A percentile compares a stretch with the other conserved stretches of the same genome.
Conservation (phyloP, 805 yeast genomes). For the Candida anglica region DNA sequence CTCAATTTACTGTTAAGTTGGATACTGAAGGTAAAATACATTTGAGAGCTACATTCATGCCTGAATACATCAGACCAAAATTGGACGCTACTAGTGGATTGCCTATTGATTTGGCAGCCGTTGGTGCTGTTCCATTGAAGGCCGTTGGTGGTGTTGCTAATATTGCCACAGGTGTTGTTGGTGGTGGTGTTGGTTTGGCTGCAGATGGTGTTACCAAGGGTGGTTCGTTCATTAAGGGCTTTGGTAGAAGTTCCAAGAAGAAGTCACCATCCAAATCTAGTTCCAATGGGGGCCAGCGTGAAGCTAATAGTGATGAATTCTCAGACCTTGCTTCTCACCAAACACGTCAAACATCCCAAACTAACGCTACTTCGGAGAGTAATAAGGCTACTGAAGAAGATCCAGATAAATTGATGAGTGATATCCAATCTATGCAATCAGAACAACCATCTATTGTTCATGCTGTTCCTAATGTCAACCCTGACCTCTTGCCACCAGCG, state of each 20-base stretch:
- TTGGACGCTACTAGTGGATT: conserved; percentile 37
- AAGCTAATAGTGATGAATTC: neutral
- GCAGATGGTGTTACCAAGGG: conserved; percentile 42
- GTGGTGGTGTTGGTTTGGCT: conserved; percentile 31
- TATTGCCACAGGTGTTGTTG: conserved; percentile 28
- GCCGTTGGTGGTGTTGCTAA: conserved; percentile 41
- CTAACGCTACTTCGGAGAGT: neutral
- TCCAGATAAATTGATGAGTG: too few species aligned
- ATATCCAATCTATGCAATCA: conserved; percentile 35
- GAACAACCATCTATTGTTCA: conserved; percentile 14
- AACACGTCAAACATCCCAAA: conserved; percentile 1
- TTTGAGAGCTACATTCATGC: conserved; percentile 51
- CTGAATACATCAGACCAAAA: conserved; percentile 66
- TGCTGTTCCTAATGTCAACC: conserved; percentile 30
- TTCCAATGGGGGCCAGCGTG: neutral
- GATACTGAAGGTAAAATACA: conserved; percentile 65
- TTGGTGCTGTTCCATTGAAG: conserved; percentile 46
- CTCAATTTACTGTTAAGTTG: conserved; percentile 46
- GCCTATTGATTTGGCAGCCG: conserved; percentile 35
- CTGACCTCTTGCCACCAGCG: conserved; percentile 34
- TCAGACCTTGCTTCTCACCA: neutral
- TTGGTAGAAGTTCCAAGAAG: conserved; percentile 19
- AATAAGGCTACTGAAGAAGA: too few species aligned
- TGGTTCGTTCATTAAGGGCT: conserved; percentile 33
- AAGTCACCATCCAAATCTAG: conserved; percentile 3